phyloP scores from a whole-genome alignment of 2,329 filamentous ascomycete species.

The Coniochaeta sp. region DNA sequence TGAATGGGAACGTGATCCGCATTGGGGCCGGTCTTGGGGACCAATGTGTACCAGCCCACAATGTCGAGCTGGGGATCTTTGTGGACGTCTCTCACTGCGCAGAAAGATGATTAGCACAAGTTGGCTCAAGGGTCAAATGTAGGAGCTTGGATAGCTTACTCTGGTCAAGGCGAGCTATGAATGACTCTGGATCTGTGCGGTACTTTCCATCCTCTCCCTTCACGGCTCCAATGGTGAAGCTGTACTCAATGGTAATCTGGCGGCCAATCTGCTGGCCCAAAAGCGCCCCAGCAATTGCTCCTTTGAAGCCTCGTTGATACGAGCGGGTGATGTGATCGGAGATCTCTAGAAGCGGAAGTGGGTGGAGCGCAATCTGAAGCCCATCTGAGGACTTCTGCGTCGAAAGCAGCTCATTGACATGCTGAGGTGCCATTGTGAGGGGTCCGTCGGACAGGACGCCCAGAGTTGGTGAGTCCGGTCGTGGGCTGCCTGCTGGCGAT shows the following conservation, averaged over 20 bases:
- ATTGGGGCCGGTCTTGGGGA: constrained; percentile 65
- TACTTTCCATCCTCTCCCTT: constrained; percentile 46
- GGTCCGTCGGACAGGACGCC: background rate
- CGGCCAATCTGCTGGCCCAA: constrained; percentile 87
- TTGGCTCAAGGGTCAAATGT: background rate
- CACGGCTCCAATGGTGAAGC: constrained; percentile 70
- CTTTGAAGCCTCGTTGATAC: constrained; percentile 65
- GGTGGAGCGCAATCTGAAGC: constrained; percentile 79
- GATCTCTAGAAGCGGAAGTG: constrained; percentile 89
- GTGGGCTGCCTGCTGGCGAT: background rate
- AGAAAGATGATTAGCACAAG: constrained; percentile 4
- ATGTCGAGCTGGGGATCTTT: constrained; percentile 76
- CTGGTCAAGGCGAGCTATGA: constrained; percentile 71
- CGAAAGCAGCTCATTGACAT: constrained; percentile 53
- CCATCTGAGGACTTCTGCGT: constrained; percentile 62
- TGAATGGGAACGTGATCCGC: constrained; percentile 66
- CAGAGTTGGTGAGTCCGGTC: background rate
- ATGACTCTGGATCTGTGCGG: constrained; percentile 63
- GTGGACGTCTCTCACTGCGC: constrained; percentile 77
- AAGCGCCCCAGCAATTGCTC: constrained; percentile 79
- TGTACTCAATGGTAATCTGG: constrained; percentile 85
- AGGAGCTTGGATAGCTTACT: constrained; percentile 48
- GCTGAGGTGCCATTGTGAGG: constrained; percentile 36
- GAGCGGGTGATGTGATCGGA: constrained; percentile 95
- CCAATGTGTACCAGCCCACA: constrained; percentile 86